Conservation (phyloP, 805 yeast species). For the Candida coquimbonensis region DNA sequence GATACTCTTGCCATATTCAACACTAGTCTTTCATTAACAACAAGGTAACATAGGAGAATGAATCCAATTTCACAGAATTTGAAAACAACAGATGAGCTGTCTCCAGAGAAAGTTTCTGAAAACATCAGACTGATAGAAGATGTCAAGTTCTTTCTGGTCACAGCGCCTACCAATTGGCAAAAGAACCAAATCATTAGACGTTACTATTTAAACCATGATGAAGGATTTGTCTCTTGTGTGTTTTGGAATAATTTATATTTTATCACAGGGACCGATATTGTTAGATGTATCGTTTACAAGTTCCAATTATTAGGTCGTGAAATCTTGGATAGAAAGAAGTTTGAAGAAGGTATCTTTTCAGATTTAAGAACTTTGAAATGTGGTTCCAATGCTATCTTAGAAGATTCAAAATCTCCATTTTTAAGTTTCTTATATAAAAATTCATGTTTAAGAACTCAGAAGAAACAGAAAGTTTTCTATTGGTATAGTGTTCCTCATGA, state of each 20-base stretch:
- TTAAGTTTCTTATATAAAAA: conserved; percentile 79
- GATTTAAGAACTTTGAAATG: conserved; percentile 82
- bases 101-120: not conserved
- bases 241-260: conserved; percentile 87
- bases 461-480: conserved; percentile 92
- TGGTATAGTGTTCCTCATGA: conserved; percentile 97
- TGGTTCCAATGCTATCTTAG: conserved; percentile 82
- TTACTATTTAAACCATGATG: conserved; percentile 79
- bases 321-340: conserved; percentile 81
- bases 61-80: no score
- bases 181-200: conserved; percentile 81
- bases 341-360: conserved; percentile 93
- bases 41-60: no score
- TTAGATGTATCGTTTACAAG: conserved; percentile 81
- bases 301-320: conserved; percentile 86
- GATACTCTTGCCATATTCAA: no score
- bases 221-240: conserved; percentile 88
- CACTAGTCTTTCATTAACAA: no score
- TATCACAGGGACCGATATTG: conserved; percentile 94
- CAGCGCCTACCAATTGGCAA: conserved; percentile 95
- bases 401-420: conserved; percentile 79
- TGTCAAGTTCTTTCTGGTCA: conserved; percentile 76
- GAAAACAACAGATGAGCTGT: no score
- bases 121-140: conserved; percentile 63
- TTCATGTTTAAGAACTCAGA: conserved; percentile 85